Conservation (phyloP, 2,329 filamentous ascomycete genomes). For the Microcyclospora tardicrescens region DNA sequence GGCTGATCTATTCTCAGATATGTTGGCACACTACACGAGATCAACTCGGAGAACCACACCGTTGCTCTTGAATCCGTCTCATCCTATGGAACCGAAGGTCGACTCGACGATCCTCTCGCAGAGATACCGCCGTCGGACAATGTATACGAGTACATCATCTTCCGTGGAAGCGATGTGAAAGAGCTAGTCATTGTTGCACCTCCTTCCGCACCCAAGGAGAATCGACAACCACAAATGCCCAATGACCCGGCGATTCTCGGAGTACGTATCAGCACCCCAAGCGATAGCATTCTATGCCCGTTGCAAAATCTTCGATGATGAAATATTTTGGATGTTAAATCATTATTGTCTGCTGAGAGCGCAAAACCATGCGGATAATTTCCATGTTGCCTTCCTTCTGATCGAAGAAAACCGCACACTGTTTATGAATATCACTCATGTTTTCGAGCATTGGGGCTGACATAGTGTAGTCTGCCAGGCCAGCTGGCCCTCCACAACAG, state of each 20-base stretch:
- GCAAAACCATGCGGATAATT: constrained; percentile 92
- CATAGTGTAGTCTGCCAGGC: constrained; percentile 15
- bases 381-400: constrained; percentile 99
- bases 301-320: constrained; percentile 51
- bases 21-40: constrained; percentile 89
- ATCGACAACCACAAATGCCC: constrained; percentile 64
- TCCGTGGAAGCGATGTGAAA: constrained; percentile 96
- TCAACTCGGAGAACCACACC: constrained; percentile 93
- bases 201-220: constrained; percentile 42
- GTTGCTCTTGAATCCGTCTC: constrained; percentile 94
- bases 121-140: constrained; percentile 75
- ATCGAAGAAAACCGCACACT: constrained; percentile 25
- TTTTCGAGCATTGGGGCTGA: neutral
- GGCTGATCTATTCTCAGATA: constrained; percentile 48
- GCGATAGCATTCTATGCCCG: constrained; percentile 2
- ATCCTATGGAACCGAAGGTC: constrained; percentile 88
- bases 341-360: constrained; percentile 73
- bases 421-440: constrained; percentile 1
- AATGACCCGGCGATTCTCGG: constrained; percentile 94
- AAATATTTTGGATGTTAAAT: constrained; percentile 96
- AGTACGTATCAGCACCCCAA: constrained; percentile 51
- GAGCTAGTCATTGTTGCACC: constrained; percentile 87
- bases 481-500: constrained; percentile 6
- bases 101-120: constrained; percentile 62
- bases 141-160: constrained; percentile 97